Base-by-base conservation (phyloP, 2,329 filamentous ascomycete species). In the Xylariaceae sp. region DNA sequence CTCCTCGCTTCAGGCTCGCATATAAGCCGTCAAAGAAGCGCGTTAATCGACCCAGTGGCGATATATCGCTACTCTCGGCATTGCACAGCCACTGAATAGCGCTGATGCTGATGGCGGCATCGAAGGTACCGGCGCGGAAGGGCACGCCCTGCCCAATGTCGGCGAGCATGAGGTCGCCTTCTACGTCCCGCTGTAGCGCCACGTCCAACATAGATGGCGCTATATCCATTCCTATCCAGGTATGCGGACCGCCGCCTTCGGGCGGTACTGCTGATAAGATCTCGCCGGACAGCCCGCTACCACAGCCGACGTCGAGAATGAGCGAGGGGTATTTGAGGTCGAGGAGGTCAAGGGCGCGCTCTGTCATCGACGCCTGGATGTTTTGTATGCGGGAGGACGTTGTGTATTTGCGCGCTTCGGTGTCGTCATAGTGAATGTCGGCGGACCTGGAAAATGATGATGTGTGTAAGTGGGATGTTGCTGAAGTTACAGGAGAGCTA, bases 71-170 rank as follows among this genome's bases (percentile, higher is more conserved):
- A 56, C 82, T 88, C 71, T 97, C 94, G 41, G 92, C 94, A 71
- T 96, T 97, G 72, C 94, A 99, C 32, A 99, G 79, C 94, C 94
- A 99, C 72, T 99, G 94, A n/a, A 99, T 88, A 0, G 94, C 94
- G 63, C 85, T 90, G 69, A 99, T 97, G 67, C 86, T 91, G 64
- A 99, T 91, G 27, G 94, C 94, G 0, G 92, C 94, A 70, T 99
- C 94, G 68, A 99, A 99, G 0, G 86, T 84, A 34, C 94, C 94
- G 0, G 94, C 83, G 12, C 94, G 85, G 70, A 99, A 99, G 0
- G 94, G 94, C 0, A 99, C 84, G 1, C 94, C 94, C 68, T 99
- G 94, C 0, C 94, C 94, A 49, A 96, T 95, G 67, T 99, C 94
- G 3, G 91, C 89, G 0, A 99, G 82, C 64, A 99, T 79, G n/a